Conservation (phyloP, 2,329 filamentous ascomycete genomes). For the Colletotrichum spinosum region DNA sequence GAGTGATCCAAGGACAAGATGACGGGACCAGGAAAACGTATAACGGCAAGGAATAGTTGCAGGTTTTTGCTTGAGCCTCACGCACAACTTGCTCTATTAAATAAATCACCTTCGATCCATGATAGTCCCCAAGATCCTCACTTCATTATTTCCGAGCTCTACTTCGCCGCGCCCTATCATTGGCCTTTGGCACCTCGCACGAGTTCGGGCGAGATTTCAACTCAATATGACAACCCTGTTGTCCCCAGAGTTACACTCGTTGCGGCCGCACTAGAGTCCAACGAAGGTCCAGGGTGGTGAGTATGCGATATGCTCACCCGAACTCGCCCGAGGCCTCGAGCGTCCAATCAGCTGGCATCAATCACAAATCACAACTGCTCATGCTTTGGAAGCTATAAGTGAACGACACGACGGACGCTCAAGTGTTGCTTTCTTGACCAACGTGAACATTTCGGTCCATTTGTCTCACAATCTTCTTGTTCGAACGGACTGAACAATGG, state of each 20-base stretch:
- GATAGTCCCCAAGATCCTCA: too few relatives aligned
- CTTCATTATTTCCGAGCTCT: too few relatives aligned
- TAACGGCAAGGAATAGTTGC: neutral
- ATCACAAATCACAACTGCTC: conserved; percentile 20
- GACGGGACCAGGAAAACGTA: neutral
- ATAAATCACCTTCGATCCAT: too few relatives aligned
- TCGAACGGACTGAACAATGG: conserved; percentile 2
- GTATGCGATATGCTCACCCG: conserved; percentile 48
- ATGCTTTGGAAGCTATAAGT: neutral
- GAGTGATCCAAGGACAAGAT: too few relatives aligned
- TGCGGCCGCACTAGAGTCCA: neutral
- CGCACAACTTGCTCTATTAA: too few relatives aligned
- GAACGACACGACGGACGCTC: neutral
- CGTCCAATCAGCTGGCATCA: conserved; percentile 6
- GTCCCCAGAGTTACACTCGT: conserved; percentile 2
- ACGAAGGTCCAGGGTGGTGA: conserved; percentile 50
- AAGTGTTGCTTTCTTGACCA: conserved; percentile 36
- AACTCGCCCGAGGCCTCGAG: conserved; percentile 25
- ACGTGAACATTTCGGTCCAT: too few relatives aligned
- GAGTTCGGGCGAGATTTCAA: conserved; percentile 26
- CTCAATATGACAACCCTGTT: neutral
- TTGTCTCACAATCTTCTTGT: neutral
- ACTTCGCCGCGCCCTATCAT: too few relatives aligned
- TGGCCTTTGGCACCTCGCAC: conserved; percentile 5
- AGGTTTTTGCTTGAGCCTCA: neutral